Evolutionary conservation across 116 monocot species (phyloP).

Genomic region (Iris pallida): DNA sequence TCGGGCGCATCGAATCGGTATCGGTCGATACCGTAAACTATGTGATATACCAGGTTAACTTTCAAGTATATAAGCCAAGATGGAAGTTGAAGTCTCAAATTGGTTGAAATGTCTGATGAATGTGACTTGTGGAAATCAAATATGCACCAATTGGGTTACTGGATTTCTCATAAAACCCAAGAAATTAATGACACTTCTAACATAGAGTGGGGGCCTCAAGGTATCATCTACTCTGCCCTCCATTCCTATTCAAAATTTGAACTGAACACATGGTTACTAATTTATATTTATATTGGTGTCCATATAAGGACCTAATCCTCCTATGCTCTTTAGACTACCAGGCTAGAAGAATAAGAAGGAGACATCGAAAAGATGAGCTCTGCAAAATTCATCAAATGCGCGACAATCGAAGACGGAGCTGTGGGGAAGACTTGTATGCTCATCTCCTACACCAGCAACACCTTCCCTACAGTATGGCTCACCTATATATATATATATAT

Average conservation of each 20-base stretch:
- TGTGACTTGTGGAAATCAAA: too few species aligned
- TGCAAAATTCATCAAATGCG: conserved; percentile 21
- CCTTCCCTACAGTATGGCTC: conserved; percentile 11
- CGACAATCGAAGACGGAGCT: conserved; percentile 23
- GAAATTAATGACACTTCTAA: too few species aligned
- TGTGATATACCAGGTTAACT: too few species aligned
- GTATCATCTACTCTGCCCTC: conserved; percentile 5
- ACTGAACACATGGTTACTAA: background rate
- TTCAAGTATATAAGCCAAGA: too few species aligned
- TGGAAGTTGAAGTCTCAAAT: too few species aligned
- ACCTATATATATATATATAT: too few species aligned
- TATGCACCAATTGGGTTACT: too few species aligned
- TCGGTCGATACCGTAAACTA: too few species aligned
- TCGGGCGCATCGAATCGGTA: too few species aligned
- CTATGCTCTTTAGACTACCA: background rate
- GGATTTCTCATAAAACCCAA: too few species aligned
- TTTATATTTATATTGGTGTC: conserved; percentile 2
- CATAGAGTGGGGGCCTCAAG: conserved; percentile 3
- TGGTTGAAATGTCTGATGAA: too few species aligned
- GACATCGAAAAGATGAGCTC: background rate
- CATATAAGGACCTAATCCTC: too few species aligned
- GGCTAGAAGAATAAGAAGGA: background rate
- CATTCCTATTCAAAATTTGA: conserved; percentile 5
- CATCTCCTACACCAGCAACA: conserved; percentile 23
- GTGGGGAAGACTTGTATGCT: conserved; percentile 23